Conservation (phyloP, 805 yeast genomes). For the Tetrapisispora namnaoensis region DNA sequence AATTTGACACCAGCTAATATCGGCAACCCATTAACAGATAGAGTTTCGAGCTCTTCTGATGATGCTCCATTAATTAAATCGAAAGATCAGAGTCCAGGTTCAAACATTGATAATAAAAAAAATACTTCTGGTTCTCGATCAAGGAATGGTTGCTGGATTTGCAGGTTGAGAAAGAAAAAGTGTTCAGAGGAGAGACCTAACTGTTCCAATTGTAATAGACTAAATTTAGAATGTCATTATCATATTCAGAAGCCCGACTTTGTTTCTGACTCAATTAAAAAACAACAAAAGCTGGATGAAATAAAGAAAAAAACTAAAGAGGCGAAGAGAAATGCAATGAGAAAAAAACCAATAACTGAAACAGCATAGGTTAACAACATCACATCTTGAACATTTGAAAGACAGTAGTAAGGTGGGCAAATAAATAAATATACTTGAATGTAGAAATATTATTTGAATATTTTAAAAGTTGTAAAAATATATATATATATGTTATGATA, state of each 20-base stretch:
- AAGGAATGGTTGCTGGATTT: conserved; percentile 69
- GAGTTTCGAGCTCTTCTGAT: not conserved
- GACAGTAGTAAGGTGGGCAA: not conserved
- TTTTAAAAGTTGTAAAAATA: not conserved
- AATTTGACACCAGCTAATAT: not conserved
- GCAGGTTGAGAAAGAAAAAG: conserved; percentile 61
- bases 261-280: conserved; percentile 36
- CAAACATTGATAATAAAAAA: not conserved
- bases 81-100: not conserved
- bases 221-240: conserved; percentile 52
- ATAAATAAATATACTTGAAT: too few species aligned
- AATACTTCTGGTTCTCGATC: conserved; percentile 31
- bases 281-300: conserved; percentile 39
- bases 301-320: conserved; percentile 39
- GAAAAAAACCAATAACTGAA: conserved; percentile 13
- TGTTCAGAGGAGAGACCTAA: conserved; percentile 58
- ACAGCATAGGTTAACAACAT: not conserved
- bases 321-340: conserved; percentile 32
- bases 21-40: not conserved
- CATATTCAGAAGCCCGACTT: conserved; percentile 42
- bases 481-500: too few species aligned
- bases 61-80: not conserved
- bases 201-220: conserved; percentile 48
- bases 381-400: not conserved
- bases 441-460: not conserved